Evolutionary conservation across 139 green algal genomes (phyloP), one percentile per base, ranked within the genome.

Genomic region (Ostreobium quekettii): DNA sequence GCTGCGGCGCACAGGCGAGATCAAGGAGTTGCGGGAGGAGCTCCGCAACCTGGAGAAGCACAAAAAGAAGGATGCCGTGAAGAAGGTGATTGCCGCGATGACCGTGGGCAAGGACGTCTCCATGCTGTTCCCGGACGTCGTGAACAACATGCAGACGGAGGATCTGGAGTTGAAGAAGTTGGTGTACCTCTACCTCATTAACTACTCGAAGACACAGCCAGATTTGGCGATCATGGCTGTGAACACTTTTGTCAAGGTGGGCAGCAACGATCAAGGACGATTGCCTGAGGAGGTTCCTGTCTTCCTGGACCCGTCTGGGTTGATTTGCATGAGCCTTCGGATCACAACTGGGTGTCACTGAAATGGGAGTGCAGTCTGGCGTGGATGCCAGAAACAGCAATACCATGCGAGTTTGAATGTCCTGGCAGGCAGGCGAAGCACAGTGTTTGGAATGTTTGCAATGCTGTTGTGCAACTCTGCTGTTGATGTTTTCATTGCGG

Each of bases 221-320:
- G 95, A 99, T 72, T 80, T 99, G 60, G 89, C 92, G 48, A 97
- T 99, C 72, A 93, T 99, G 84, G 95, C 91, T 0, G 95, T 99
- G 24, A 99, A 99, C 80, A 99, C 95, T 0, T 99, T 99, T 80
- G 95, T 99, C 8, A 99, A 99, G 87, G 91, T 91, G n/a, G n/a
- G n/a, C n/a, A n/a, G n/a, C n/a, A n/a, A n/a, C n/a, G n/a, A n/a
- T n/a, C n/a, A n/a, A n/a, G n/a, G n/a, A n/a, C n/a, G n/a, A n/a
- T n/a, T n/a, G n/a, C n/a, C n/a, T n/a, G n/a, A n/a, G n/a, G n/a
- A n/a, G n/a, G n/a, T n/a, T n/a, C n/a, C n/a, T n/a, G n/a, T n/a
- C n/a, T n/a, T n/a, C n/a, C n/a, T n/a, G n/a, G n/a, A n/a, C n/a
- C n/a, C n/a, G n/a, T n/a, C n/a, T n/a, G n/a, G n/a, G n/a, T n/a